Evolutionary conservation across 2,329 filamentous ascomycete genomes (phyloP).

Genomic region (Verruconis gallopava): DNA sequence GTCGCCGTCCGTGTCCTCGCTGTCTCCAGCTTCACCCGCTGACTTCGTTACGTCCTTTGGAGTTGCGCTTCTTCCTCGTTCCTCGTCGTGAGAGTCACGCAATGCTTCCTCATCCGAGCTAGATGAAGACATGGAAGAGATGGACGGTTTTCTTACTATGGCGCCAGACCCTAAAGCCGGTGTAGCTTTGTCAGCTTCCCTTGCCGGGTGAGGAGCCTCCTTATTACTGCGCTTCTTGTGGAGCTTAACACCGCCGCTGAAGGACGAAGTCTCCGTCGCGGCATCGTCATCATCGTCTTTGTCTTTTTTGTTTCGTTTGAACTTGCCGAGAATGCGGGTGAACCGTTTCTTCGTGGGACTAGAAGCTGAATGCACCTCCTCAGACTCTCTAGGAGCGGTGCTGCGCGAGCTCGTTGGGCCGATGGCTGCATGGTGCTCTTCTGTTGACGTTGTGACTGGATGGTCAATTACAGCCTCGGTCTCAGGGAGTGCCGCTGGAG

Average conservation of each 20-base stretch:
- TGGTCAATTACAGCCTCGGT: neutral
- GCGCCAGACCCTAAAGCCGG: neutral
- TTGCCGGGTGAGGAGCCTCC: neutral
- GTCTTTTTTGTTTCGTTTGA: slow-evolving; percentile 27
- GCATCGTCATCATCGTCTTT: slow-evolving; percentile 6
- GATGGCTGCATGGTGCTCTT: neutral
- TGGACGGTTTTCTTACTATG: neutral
- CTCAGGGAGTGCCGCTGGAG: neutral
- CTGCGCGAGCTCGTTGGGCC: neutral
- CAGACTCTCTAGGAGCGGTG: neutral
- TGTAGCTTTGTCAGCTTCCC: neutral
- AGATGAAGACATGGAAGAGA: slow-evolving; percentile 1
- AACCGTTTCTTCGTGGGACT: slow-evolving; percentile 18
- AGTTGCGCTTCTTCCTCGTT: slow-evolving; percentile 12
- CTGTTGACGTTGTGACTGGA: neutral
- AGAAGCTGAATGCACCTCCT: neutral
- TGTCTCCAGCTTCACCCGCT: slow-evolving; percentile 18
- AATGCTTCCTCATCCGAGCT: slow-evolving; percentile 18
- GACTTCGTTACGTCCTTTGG: slow-evolving; percentile 16
- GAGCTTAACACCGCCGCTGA: neutral
- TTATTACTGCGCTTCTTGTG: neutral
- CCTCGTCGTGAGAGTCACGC: slow-evolving; percentile 13
- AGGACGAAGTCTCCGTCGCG: slow-evolving; percentile 5
- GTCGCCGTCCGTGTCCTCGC: slow-evolving; percentile 29
- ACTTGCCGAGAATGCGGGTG: slow-evolving; percentile 24